Conservation (phyloP, 257 asterid genomes). For the Ballota nigra region DNA sequence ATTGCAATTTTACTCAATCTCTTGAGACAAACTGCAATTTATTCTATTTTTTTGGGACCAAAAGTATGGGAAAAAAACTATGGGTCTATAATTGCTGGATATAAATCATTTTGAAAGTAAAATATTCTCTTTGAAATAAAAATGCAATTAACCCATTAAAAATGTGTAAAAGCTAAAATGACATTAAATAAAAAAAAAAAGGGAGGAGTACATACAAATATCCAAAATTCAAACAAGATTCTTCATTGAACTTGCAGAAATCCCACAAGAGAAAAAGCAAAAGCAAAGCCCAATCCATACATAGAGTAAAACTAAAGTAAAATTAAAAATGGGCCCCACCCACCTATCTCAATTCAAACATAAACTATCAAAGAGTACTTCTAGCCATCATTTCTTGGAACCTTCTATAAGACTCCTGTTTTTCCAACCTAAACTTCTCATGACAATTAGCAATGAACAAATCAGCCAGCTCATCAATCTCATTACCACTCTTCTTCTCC, state of each 20-base stretch:
- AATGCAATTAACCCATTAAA: too few relatives aligned
- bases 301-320: background rate
- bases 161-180: too few relatives aligned
- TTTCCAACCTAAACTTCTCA: constrained; percentile 90
- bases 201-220: too few relatives aligned
- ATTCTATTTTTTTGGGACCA: too few relatives aligned
- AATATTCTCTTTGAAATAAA: too few relatives aligned
- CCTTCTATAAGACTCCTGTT: constrained; percentile 81
- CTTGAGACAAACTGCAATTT: too few relatives aligned
- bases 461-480: constrained; percentile 82
- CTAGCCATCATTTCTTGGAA: constrained; percentile 92
- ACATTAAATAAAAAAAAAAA: too few relatives aligned
- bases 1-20: too few relatives aligned
- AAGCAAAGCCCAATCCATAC: background rate
- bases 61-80: too few relatives aligned
- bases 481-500: constrained; percentile 45
- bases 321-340: background rate
- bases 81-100: too few relatives aligned
- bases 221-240: background rate
- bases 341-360: background rate
- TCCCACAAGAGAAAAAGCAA: constrained; percentile 24
- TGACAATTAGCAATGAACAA: constrained; percentile 81
- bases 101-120: too few relatives aligned
- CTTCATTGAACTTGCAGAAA: constrained; percentile 37
- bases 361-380: constrained; percentile 44